Base-by-base conservation (phyloP, 768 basidiomycete species). In the Rubroboletus pulcherrimus region DNA sequence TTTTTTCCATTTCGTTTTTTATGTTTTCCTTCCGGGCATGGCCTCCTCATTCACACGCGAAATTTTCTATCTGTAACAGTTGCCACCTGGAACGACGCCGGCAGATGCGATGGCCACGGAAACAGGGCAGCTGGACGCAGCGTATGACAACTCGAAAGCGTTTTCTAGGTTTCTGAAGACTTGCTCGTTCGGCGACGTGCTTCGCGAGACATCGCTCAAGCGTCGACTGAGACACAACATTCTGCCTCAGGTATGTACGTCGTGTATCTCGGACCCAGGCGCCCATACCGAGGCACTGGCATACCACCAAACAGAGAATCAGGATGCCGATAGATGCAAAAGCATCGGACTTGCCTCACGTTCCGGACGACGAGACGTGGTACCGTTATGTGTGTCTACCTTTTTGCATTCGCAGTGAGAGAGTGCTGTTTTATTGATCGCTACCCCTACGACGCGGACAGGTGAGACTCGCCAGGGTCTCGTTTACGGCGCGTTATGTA, bases 91-190 rank as follows among this genome's bases (percentile, higher is more conserved):
- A 39, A 59, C 50, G 49, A 58, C 55, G 44, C 11, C 33, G 29
- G 45, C 24, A 11, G 49, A 51, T 4, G 59, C 55, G 17, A 44
- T 54, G 4, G 49, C 11, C 7, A 49, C 56, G 24, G 55, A 56
- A 33, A 41, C 33, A 2, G 30, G 38, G 12, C 19, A 45, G 37
- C 49, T 68, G 9, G 56, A 70, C 15, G 61, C 58, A 1, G 35
- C 72, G n/a, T 74, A 78, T 47, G 77, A 79, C 45, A 78, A 74
- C 55, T 77, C 77, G 15, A 57, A 61, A 37, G 58, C 73, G 0
- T 79, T 79, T 57, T 47, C 61, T 0, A 56, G 26, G 43, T 78
- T 67, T 57, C 51, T 78, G 43, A 65, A 65, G 30, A 53, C 60
- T 9, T 52, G 65, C 41, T 55, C 63, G 1, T n/a, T 74, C 4